A percentile compares a stretch with the other conserved stretches of the same genome.
Evolutionary conservation across 2,329 filamentous ascomycete species (phyloP).

Genomic region (Fusarium cicatricum): DNA sequence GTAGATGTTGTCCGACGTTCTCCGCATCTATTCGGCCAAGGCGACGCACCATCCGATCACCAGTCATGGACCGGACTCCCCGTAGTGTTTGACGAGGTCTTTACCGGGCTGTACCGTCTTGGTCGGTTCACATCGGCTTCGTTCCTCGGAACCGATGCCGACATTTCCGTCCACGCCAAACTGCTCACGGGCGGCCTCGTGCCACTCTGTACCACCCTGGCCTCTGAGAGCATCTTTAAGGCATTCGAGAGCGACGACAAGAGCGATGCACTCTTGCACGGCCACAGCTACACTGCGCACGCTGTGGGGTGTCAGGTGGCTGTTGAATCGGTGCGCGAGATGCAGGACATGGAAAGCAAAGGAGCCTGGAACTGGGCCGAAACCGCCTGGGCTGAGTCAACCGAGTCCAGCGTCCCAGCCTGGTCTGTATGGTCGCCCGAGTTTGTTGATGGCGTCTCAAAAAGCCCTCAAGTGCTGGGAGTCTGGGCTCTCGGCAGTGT

Average conservation of each 20-base stretch:
- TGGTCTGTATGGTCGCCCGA: constrained; percentile 78
- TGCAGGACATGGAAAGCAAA: constrained; percentile 64
- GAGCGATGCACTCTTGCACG: constrained; percentile 80
- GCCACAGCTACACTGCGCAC: constrained; percentile 88
- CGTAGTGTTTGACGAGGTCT: constrained; percentile 86
- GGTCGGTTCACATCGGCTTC: constrained; percentile 75
- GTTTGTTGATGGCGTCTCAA: constrained; percentile 68
- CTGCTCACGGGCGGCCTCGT: constrained; percentile 82
- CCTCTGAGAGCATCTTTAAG: constrained; percentile 76
- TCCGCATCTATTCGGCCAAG: constrained; percentile 60
- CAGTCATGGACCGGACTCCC: constrained; percentile 76
- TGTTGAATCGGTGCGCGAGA: constrained; percentile 67
- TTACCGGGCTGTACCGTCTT: constrained; percentile 84
- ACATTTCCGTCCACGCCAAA: constrained; percentile 85
- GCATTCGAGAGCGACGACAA: constrained; percentile 78
- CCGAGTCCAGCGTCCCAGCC: constrained; percentile 2
- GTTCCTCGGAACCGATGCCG: constrained; percentile 73
- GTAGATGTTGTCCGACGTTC: constrained; percentile 71
- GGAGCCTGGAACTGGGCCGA: constrained; percentile 60
- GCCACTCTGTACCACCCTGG: constrained; percentile 78
- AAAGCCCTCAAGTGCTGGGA: constrained; percentile 63
- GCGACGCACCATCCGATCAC: constrained; percentile 19
- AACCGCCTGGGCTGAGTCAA: constrained; percentile 18
- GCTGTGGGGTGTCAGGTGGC: constrained; percentile 83
- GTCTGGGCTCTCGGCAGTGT: constrained; percentile 80